These are phyloP conservation scores for Neurospora sublineolata DNA, from an alignment of 495 filamentous ascomycete genomes.

Conservation along the genomic window DNA sequence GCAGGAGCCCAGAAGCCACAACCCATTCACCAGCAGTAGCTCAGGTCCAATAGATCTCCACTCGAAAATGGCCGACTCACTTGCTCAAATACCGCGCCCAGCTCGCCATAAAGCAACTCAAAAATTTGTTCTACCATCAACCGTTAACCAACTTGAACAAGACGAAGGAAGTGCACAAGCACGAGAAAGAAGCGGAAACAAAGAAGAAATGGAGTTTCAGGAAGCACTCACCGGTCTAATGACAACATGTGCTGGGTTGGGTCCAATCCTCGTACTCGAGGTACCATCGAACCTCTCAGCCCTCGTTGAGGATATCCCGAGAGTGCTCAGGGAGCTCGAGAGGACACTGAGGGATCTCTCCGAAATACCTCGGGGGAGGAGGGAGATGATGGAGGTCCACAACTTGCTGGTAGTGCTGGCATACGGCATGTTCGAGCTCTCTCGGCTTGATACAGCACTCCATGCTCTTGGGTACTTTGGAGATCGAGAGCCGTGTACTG, in stretches of 20 bases:
- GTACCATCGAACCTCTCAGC: not conserved
- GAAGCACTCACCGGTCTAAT: not conserved
- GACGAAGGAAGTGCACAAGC: not conserved
- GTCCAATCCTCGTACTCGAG: not conserved
- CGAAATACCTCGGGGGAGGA: not conserved
- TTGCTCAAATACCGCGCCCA: not conserved
- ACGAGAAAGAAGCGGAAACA: not conserved
- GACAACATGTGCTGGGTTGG: not conserved
- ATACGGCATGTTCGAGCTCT: not conserved
- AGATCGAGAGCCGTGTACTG: not conserved
- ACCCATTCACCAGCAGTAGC: not conserved
- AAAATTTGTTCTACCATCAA: not conserved
- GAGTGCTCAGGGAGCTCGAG: not conserved
- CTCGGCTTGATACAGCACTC: not conserved
- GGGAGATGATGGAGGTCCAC: not conserved
- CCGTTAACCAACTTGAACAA: not conserved
- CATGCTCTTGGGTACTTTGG: not conserved
- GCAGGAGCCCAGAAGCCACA: not conserved
- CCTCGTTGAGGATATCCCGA: not conserved
- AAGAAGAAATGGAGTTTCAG: not conserved
- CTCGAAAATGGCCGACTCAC: not conserved
- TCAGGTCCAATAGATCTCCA: not conserved
- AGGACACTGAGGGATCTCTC: not conserved
- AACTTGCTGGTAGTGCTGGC: not conserved
- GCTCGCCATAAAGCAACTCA: not conserved